phyloP scores from a whole-genome alignment of 2,329 filamentous ascomycete genomes.

The Neocucurbitaria cava region DNA sequence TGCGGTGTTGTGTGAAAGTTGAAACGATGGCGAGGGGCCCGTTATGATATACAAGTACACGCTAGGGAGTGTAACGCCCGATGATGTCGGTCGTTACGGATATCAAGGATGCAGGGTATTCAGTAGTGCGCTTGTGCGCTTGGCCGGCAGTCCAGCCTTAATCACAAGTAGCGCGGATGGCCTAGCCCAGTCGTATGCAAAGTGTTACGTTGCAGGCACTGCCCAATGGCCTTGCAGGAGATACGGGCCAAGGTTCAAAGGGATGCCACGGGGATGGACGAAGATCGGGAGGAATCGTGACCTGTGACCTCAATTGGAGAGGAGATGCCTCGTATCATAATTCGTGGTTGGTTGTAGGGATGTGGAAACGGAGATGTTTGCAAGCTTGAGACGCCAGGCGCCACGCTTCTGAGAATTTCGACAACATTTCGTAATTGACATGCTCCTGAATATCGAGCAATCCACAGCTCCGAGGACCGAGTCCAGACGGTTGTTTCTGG shows the following conservation, averaged over 20 bases:
- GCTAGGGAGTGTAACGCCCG: slow-evolving; percentile 31
- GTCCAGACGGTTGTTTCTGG: neutral
- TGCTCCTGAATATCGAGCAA: neutral
- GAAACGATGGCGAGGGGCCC: slow-evolving; percentile 1
- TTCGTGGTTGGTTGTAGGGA: neutral
- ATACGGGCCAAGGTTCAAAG: slow-evolving; percentile 5
- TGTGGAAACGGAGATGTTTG: too few species aligned
- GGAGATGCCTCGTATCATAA: neutral
- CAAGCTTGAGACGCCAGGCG: neutral
- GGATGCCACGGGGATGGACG: slow-evolving; percentile 1
- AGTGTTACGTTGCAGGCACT: slow-evolving; percentile 13
- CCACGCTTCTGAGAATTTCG: neutral
- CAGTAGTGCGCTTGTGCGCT: slow-evolving; percentile 14
- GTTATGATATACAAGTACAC: slow-evolving; percentile 38
- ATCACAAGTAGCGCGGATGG: slow-evolving; percentile 21
- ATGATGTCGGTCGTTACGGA: slow-evolving; percentile 40
- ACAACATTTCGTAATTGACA: neutral
- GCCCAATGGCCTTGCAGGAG: slow-evolving; percentile 22
- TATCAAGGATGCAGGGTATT: slow-evolving; percentile 33
- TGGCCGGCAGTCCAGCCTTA: slow-evolving; percentile 28
- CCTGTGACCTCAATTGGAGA: slow-evolving; percentile 1
- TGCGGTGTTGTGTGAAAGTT: slow-evolving; percentile 1
- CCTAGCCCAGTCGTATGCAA: slow-evolving; percentile 28
- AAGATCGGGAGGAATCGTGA: neutral
- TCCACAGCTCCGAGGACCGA: neutral